phyloP scores from a whole-genome alignment of 2,329 filamentous ascomycete genomes.

The Colletotrichum lupini region DNA sequence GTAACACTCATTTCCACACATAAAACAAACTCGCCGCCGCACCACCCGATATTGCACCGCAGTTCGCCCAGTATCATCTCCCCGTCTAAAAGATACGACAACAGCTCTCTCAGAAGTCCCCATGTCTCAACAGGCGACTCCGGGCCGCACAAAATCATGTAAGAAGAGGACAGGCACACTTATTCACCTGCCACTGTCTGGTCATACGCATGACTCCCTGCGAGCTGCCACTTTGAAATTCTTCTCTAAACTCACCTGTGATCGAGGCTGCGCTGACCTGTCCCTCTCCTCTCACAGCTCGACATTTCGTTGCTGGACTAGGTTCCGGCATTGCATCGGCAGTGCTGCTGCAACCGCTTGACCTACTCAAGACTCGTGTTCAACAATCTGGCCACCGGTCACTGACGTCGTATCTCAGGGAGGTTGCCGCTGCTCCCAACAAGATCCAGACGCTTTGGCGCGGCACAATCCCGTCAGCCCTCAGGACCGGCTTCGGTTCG shows the following conservation, averaged over 20 bases:
- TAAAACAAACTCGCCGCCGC: background rate
- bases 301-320: conserved; percentile 90
- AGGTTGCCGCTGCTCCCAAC: conserved; percentile 73
- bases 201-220: background rate
- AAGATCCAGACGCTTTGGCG: conserved; percentile 84
- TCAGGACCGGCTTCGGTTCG: conserved; percentile 91
- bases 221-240: background rate
- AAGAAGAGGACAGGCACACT: background rate
- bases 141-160: conserved; percentile 29
- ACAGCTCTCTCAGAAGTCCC: background rate
- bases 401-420: conserved; percentile 74
- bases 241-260: background rate
- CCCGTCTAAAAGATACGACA: background rate
- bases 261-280: background rate
- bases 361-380: conserved; percentile 95
- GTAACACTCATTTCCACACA: background rate
- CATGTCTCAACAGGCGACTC: conserved; percentile 22
- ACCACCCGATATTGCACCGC: background rate
- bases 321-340: conserved; percentile 89
- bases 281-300: conserved; percentile 58
- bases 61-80: background rate
- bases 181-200: background rate
- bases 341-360: conserved; percentile 91
- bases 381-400: conserved; percentile 84
- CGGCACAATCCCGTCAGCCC: conserved; percentile 90